These are phyloP conservation scores for Miscanthus lutarioriparius DNA, from an alignment of 176 grass and related monocot genomes.

Conservation along the genomic window DNA sequence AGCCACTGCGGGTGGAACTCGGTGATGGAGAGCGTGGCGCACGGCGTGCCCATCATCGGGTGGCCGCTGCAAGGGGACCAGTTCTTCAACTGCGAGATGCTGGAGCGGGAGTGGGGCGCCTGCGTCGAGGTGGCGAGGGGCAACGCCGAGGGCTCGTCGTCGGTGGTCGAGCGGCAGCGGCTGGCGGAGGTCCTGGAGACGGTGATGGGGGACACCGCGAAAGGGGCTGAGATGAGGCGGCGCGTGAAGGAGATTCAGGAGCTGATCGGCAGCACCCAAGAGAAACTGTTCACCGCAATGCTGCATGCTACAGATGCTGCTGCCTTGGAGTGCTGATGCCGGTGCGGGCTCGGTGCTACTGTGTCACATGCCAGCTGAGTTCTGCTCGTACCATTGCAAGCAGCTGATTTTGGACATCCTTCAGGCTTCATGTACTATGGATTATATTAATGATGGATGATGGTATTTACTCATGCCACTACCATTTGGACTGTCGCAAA, in stretches of 20 bases:
- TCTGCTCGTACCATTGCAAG: no score
- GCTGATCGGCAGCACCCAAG: background rate
- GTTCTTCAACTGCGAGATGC: slow-evolving; percentile 33
- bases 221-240: slow-evolving; percentile 2
- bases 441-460: no score
- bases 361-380: no score
- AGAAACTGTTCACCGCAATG: background rate
- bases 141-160: slow-evolving; percentile 4
- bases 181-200: background rate
- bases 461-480: no score
- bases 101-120: slow-evolving; percentile 29
- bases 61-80: slow-evolving; percentile 12
- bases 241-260: background rate
- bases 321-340: background rate
- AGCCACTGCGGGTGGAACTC: slow-evolving; percentile 56
- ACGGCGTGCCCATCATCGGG: no score
- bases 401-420: no score
- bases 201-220: background rate
- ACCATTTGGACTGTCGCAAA: no score
- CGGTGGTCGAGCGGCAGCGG: background rate
- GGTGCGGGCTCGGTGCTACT: no score
- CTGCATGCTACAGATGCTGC: no score
- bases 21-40: slow-evolving; percentile 43
- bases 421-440: no score
- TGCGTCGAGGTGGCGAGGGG: slow-evolving; percentile 42